Conservation (phyloP, 192 early-diverging fungal genomes). For the Cetraspora pellucida region DNA sequence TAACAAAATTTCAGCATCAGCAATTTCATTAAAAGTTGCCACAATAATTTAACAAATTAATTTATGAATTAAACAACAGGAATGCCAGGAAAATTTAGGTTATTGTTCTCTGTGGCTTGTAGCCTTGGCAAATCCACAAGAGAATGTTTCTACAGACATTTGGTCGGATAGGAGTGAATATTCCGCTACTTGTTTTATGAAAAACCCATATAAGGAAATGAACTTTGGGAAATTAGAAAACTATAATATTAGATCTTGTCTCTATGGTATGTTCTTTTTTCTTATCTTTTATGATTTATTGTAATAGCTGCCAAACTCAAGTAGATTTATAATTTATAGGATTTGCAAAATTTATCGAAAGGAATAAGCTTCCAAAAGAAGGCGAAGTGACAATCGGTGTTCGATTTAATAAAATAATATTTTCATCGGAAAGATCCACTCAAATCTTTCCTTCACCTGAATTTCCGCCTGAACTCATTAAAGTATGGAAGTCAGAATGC, state of each 20-base stretch:
- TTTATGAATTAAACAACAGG: neutral
- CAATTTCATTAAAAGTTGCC: neutral
- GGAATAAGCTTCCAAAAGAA: slow-evolving; percentile 1
- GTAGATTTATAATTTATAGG: neutral
- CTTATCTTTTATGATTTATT: neutral
- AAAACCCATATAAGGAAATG: slow-evolving; percentile 1
- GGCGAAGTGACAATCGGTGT: slow-evolving; percentile 24
- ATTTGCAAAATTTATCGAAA: slow-evolving; percentile 1
- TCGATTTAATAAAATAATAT: slow-evolving; percentile 14
- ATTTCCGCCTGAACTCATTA: slow-evolving; percentile 17
- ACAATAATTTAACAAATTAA: neutral
- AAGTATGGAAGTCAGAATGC: slow-evolving; percentile 15
- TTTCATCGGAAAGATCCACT: neutral
- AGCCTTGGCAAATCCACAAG: slow-evolving; percentile 16
- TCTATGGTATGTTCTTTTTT: neutral
- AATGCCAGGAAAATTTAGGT: slow-evolving; percentile 4
- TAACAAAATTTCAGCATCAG: neutral
- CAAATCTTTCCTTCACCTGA: neutral
- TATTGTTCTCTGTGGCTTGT: slow-evolving; percentile 11
- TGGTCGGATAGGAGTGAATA: neutral
- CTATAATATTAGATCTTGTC: neutral
- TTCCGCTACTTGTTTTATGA: slow-evolving; percentile 19
- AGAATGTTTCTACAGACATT: neutral
- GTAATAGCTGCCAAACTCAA: too few relatives aligned
- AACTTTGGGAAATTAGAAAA: slow-evolving; percentile 20